Base-by-base conservation (phyloP, 352 stramenopile species). In the Globisporangium recalcitrans region DNA sequence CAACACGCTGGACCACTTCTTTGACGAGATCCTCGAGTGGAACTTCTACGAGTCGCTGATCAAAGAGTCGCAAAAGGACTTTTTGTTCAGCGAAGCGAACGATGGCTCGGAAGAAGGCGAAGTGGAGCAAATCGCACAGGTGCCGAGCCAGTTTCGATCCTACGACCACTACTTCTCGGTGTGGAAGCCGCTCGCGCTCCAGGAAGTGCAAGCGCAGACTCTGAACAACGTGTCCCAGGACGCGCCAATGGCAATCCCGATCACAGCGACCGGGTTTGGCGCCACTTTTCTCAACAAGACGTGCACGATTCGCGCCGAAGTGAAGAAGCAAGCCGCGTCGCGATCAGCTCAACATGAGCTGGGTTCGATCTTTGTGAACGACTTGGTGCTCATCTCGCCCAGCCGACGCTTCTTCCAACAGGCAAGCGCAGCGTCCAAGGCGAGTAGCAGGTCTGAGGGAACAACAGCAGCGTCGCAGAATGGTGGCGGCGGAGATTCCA, bases 91-190 rank as follows among this genome's bases (percentile, higher is more conserved):
- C 22, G 71, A 74, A 0, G 73, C 65, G n/a, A 88, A 91, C 56
- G 79, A 90, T 36, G 80, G 73, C 2, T 90, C 85, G 0, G 82
- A 93, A 32, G 81, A 92, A 70, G 82, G 82, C 16, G 82, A 93
- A 52, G 78, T 91, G 1, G 62, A 62, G 34, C 36, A 84, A 46
- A 65, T 89, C 3, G 66, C 80, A 0, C 77, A 82, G 44, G 82
- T 96, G 11, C 87, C 87, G 31, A 93, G 82, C 68, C 88, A 88
- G 56, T 96, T 96, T 62, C 65, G 72, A 21, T 95, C 82, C 47
- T 95, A 94, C 46, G 79, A 92, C 14, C 84, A 95, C 58, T 96
- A 96, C 48, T 95, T 94, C 57, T 88, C 77, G 3, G 85, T 96
- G 22, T 96, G 88, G 88, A 88, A 93, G 62, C 88, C 86, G 3